Percentiles rank a stretch among this genome's conserved stretches.
Evolutionary conservation across 2,329 filamentous ascomycete genomes (phyloP).

Genomic region (Trichothecium sympodiale): DNA sequence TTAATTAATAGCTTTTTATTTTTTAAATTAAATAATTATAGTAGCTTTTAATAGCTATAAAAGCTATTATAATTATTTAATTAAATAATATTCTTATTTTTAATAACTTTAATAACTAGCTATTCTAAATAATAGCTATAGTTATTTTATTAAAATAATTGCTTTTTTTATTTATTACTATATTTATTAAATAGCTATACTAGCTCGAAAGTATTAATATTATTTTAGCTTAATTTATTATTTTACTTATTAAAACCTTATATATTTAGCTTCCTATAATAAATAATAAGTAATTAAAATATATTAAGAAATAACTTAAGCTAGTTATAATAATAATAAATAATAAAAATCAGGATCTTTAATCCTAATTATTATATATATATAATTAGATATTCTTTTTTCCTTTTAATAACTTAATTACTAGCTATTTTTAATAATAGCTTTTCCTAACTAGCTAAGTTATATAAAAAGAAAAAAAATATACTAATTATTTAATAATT

Average conservation of each 20-base stretch:
- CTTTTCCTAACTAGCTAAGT: no score
- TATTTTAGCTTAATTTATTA: not conserved
- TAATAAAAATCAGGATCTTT: no score
- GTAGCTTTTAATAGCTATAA: no score
- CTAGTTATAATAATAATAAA: no score
- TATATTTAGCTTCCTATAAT: not conserved
- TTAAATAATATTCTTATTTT: no score
- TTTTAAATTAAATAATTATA: no score
- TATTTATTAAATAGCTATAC: constrained; percentile 1
- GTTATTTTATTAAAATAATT: constrained; percentile 2
- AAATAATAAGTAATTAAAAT: not conserved
- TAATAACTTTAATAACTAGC: not conserved
- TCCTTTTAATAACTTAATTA: not conserved
- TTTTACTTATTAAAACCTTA: not conserved
- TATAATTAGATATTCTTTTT: not conserved
- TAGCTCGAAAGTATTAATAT: not conserved
- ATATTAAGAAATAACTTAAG: not conserved
- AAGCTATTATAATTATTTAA: no score
- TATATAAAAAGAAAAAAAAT: not conserved
- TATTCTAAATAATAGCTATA: constrained; percentile 2
- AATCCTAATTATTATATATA: not conserved
- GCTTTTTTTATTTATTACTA: not conserved
- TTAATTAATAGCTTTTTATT: no score
- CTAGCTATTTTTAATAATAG: not conserved
- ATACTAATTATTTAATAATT: no score